Evolutionary conservation across 139 green algal species (phyloP).

Genomic region (Chlorella sp.): DNA sequence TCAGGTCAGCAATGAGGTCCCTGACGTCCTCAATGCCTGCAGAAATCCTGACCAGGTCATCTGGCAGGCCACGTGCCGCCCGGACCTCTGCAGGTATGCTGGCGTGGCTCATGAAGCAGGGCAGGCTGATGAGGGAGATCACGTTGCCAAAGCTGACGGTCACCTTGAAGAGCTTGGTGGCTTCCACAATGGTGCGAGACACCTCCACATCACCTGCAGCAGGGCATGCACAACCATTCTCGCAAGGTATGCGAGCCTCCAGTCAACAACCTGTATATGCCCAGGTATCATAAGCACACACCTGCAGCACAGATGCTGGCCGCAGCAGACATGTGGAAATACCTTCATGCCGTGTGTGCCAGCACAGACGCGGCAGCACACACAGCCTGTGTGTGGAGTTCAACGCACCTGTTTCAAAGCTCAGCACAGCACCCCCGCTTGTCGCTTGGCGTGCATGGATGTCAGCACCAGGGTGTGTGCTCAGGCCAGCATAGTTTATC

Average conservation of each 20-base stretch:
- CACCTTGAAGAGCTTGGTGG: constrained; percentile 82
- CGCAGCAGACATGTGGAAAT: no score
- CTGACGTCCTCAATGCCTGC: constrained; percentile 80
- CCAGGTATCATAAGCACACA: no score
- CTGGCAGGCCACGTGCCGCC: constrained; percentile 78
- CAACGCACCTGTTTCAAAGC: constrained; percentile 75
- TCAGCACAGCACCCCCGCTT: constrained; percentile 68
- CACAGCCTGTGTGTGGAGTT: no score
- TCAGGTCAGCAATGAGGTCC: constrained; percentile 73
- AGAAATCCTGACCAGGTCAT: constrained; percentile 95
- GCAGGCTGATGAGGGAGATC: constrained; percentile 80
- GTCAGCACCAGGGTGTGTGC: constrained; percentile 37
- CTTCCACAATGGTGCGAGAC: constrained; percentile 59
- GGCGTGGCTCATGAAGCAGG: constrained; percentile 98
- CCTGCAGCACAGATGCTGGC: no score
- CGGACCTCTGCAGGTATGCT: constrained; percentile 79
- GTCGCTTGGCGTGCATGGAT: constrained; percentile 66
- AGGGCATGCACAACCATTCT: not conserved
- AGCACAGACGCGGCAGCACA: no score
- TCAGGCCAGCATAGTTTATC: constrained; percentile 90
- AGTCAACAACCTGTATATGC: no score
- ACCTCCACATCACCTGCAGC: no score
- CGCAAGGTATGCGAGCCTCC: not conserved
- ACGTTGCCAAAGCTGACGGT: constrained; percentile 93
- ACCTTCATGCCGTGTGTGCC: no score